Evolutionary conservation across 441 rosid genomes (phyloP), one percentile per base, ranked within the genome.

Genomic region (Corymbia citriodora): DNA sequence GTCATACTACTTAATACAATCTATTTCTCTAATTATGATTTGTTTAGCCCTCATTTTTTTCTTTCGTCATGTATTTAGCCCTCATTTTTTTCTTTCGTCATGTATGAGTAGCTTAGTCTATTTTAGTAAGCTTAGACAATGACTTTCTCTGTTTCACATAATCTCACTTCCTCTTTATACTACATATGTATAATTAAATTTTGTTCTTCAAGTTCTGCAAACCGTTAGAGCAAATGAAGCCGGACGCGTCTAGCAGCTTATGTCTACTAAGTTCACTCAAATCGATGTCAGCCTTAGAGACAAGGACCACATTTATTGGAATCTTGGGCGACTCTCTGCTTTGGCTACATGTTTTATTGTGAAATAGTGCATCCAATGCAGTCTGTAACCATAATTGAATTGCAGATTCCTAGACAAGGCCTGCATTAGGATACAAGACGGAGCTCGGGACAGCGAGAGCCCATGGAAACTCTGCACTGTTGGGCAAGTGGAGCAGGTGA

Each of bases 381-480:
- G 55, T 61, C 13, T 50, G 50, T 33, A 31, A 74, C n/a, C n/a
- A 79, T 89, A 29, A 31, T 25, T 54, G 21, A 52, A 61, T 14
- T 91, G 91, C 94, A 97, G 99, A 93, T 97, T 96, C 92, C 92
- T 97, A 94, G 98, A 97, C 93, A 97, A 96, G 94, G 99, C 98
- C 55, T 97, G 98, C 96, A 95, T 97, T 70, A 96, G 92, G 90
- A 89, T 70, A 86, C 88, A 94, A 93, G 97, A 92, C 48, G 94
- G 93, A 55, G 79, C 72, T 33, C 54, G 55, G 55, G 92, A 91
- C 89, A 93, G 88, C 33, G 99, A 97, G 90, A 94, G 97, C 92
- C 95, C 97, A 57, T 97, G 99, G 99, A 95, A 93, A 93, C 93
- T 97, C 52, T 96, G 99, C 94, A 94, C 94, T 2, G 94, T 95